Evolutionary conservation across 2,329 filamentous ascomycete species (phyloP).

Genomic region (Lasiodiplodia gonubiensis): DNA sequence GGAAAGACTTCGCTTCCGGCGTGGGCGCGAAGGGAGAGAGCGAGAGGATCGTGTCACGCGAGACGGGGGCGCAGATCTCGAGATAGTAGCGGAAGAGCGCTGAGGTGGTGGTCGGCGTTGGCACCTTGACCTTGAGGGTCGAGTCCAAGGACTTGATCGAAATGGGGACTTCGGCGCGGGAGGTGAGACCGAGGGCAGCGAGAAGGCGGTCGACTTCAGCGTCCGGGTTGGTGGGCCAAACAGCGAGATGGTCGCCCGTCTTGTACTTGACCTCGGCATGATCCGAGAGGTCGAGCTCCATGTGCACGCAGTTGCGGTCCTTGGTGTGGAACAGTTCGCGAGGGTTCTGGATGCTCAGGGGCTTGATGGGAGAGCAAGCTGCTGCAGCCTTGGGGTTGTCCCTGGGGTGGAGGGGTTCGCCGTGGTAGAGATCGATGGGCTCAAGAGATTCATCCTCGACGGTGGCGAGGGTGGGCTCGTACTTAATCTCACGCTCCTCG

Average conservation of each 20-base stretch:
- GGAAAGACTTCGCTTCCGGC: slow-evolving; percentile 37
- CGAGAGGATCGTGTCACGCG: slow-evolving; percentile 46
- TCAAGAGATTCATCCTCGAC: slow-evolving; percentile 35
- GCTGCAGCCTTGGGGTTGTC: slow-evolving; percentile 34
- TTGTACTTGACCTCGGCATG: slow-evolving; percentile 48
- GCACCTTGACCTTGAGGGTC: slow-evolving; percentile 44
- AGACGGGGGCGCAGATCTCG: slow-evolving; percentile 52
- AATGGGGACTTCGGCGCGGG: slow-evolving; percentile 34
- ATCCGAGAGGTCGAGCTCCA: slow-evolving; percentile 48
- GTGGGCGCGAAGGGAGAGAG: slow-evolving; percentile 51
- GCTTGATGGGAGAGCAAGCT: slow-evolving; percentile 41
- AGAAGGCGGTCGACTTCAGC: slow-evolving; percentile 46
- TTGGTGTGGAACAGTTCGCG: slow-evolving; percentile 45
- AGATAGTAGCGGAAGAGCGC: slow-evolving; percentile 54
- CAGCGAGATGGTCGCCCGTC: slow-evolving; percentile 51
- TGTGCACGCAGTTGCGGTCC: slow-evolving; percentile 49
- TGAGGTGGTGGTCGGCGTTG: slow-evolving; percentile 48
- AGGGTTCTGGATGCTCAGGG: slow-evolving; percentile 40
- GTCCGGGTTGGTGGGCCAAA: slow-evolving; percentile 50
- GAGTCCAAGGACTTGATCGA: slow-evolving; percentile 39
- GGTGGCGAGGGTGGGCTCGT: slow-evolving; percentile 40
- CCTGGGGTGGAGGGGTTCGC: slow-evolving; percentile 5
- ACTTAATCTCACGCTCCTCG: slow-evolving; percentile 42
- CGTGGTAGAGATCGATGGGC: slow-evolving; percentile 38
- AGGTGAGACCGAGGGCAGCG: slow-evolving; percentile 36